Evolutionary conservation across 345 rosid genomes (phyloP).

Genomic region (Eucalyptus pumila): DNA sequence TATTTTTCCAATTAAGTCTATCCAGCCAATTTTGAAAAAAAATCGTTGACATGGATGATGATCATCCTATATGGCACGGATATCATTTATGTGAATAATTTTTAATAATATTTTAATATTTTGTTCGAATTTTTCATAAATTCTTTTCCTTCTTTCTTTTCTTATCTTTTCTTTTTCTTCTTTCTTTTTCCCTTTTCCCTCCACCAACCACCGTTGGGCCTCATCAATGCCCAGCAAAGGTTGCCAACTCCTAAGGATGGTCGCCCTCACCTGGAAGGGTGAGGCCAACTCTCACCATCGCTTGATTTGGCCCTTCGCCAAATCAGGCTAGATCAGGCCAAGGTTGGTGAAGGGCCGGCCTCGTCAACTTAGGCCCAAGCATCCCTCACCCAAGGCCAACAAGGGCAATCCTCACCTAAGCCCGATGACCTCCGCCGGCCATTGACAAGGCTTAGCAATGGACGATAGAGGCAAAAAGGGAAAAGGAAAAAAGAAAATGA

Average conservation of each 20-base stretch:
- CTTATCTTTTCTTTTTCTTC: too few relatives aligned
- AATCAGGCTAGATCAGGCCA: background rate
- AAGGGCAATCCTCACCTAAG: background rate
- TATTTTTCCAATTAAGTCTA: too few relatives aligned
- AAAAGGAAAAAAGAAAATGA: too few relatives aligned
- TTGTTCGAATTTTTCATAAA: too few relatives aligned
- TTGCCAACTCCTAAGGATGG: background rate
- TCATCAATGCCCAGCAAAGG: background rate
- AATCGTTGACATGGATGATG: fast-evolving
- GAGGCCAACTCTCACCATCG: background rate
- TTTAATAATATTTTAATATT: too few relatives aligned
- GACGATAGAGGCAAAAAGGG: fast-evolving
- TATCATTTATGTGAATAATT: fast-evolving
- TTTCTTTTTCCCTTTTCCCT: background rate
- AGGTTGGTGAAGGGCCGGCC: background rate
- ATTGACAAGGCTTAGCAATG: background rate
- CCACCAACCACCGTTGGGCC: background rate
- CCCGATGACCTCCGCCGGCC: fast-evolving
- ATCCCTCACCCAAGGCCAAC: background rate
- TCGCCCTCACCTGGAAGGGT: fast-evolving
- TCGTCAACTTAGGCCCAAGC: background rate
- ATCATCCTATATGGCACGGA: fast-evolving
- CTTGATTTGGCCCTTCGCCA: background rate
- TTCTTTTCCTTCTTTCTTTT: too few relatives aligned
- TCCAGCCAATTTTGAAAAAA: too few relatives aligned